Evolutionary conservation across 108 stramenopile species (phyloP).

Genomic region (Chaetoceros tenuissimus): DNA sequence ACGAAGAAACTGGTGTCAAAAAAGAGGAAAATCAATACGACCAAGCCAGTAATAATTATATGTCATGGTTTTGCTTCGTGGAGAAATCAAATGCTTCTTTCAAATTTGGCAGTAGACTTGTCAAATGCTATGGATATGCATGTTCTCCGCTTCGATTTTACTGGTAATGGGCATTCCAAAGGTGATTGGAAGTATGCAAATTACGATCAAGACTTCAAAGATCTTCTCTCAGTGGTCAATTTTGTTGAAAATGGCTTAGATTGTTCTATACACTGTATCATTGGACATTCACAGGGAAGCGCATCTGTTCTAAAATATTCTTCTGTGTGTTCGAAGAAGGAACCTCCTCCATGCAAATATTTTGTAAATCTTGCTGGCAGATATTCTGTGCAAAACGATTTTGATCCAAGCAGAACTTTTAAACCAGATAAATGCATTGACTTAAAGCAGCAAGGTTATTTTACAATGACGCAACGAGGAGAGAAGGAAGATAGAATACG

Average conservation of each 20-base stretch:
- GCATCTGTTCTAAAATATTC: slow-evolving; percentile 20
- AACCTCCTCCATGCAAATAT: not conserved
- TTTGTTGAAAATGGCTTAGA: slow-evolving; percentile 14
- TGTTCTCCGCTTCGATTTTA: slow-evolving; percentile 32
- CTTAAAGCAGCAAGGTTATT: slow-evolving; percentile 9
- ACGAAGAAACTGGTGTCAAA: too few species aligned
- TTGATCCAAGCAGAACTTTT: slow-evolving; percentile 5
- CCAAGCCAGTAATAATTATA: slow-evolving; percentile 24
- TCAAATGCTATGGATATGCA: slow-evolving; percentile 12
- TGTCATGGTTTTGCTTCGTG: slow-evolving; percentile 29
- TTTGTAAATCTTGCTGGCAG: slow-evolving; percentile 29
- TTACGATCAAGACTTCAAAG: slow-evolving; percentile 10
- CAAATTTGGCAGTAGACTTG: slow-evolving; percentile 17
- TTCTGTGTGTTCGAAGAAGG: slow-evolving; percentile 8
- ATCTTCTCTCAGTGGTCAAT: slow-evolving; percentile 16
- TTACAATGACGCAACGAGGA: slow-evolving; percentile 2
- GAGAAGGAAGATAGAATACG: slow-evolving; percentile 6
- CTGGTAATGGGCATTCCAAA: slow-evolving; percentile 30
- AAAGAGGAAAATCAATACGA: slow-evolving; percentile 1
- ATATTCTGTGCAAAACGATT: slow-evolving; percentile 4
- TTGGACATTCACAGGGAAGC: slow-evolving; percentile 27
- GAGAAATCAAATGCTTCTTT: slow-evolving; percentile 34
- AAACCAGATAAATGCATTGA: slow-evolving; percentile 2
- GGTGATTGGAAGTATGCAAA: slow-evolving; percentile 15
- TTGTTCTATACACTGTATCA: slow-evolving; percentile 18